phyloP scores from a whole-genome alignment of 2,329 filamentous ascomycete species.

The Coniochaeta ligniaria region DNA sequence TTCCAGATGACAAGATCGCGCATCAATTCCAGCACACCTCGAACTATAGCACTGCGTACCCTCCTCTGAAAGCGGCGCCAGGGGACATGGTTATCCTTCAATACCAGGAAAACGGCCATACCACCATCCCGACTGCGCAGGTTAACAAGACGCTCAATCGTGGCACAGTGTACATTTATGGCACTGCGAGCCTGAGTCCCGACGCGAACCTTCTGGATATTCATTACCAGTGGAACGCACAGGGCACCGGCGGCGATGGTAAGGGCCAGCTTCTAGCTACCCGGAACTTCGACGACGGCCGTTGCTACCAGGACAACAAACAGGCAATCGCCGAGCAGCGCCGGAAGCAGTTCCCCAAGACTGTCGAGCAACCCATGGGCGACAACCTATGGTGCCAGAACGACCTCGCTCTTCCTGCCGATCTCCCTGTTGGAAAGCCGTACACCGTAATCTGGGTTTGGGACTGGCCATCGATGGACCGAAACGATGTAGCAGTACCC shows the following conservation, averaged over 20 bases:
- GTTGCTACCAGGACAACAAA: constrained; percentile 72
- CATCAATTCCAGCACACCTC: constrained; percentile 53
- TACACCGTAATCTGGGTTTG: constrained; percentile 95
- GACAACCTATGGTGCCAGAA: constrained; percentile 72
- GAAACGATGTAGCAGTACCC: constrained; percentile 22
- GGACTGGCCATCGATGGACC: constrained; percentile 70
- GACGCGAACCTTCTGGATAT: constrained; percentile 52
- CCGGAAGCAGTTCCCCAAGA: constrained; percentile 44
- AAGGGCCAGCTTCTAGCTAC: constrained; percentile 70
- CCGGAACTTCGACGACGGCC: constrained; percentile 81
- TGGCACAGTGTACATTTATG: constrained; percentile 70
- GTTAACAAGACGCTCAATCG: constrained; percentile 56
- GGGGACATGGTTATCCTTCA: constrained; percentile 60
- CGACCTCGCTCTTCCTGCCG: constrained; percentile 66
- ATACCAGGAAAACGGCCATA: constrained; percentile 73
- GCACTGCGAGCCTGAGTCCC: constrained; percentile 50
- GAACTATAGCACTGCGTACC: constrained; percentile 50
- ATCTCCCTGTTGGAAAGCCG: constrained; percentile 52
- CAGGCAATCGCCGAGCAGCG: constrained; percentile 52
- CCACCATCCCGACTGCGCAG: constrained; percentile 50
- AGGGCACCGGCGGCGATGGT: constrained; percentile 74
- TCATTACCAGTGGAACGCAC: constrained; percentile 68
- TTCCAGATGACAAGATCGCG: constrained; percentile 29
- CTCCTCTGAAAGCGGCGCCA: constrained; percentile 51
- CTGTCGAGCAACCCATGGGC: constrained; percentile 42